These are phyloP conservation scores for Secale cereale DNA, from an alignment of 176 grass and related monocot species.

Conservation along the genomic window DNA sequence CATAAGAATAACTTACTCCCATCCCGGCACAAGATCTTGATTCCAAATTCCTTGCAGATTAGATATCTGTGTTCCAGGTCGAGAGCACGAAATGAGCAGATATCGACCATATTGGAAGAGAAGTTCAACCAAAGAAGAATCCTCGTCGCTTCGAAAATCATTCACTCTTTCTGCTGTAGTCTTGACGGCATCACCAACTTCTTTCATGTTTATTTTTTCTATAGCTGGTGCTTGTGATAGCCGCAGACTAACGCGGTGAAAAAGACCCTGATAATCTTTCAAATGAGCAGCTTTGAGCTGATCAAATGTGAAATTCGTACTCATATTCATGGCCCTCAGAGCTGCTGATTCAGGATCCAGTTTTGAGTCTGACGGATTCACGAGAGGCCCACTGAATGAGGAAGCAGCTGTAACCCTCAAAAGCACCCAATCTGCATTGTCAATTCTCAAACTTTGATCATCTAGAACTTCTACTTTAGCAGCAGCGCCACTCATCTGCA, in stretches of 20 bases:
- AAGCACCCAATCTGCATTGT: constrained; percentile 59
- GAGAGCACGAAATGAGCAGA: constrained; percentile 80
- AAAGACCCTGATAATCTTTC: constrained; percentile 73
- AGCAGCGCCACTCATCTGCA: constrained; percentile 30
- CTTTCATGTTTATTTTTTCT: not conserved
- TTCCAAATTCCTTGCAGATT: constrained; percentile 89
- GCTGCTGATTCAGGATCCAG: constrained; percentile 47
- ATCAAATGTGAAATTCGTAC: constrained; percentile 42
- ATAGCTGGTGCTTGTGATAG: constrained; percentile 30
- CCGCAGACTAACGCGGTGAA: constrained; percentile 56
- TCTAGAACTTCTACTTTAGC: constrained; percentile 29
- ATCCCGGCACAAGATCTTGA: constrained; percentile 45
- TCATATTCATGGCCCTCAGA: constrained; percentile 32
- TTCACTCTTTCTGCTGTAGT: constrained; percentile 63
- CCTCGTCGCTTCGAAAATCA: constrained; percentile 61
- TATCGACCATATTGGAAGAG: constrained; percentile 80
- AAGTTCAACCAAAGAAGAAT: constrained; percentile 77
- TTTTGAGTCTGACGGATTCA: constrained; percentile 59
- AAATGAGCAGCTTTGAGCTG: constrained; percentile 67
- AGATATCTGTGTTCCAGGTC: constrained; percentile 61
- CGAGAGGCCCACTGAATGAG: constrained; percentile 59
- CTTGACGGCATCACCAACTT: constrained; percentile 17
- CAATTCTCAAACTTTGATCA: constrained; percentile 54
- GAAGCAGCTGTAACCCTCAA: constrained; percentile 61
- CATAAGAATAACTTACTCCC: constrained; percentile 53